Evolutionary conservation across 140 eudicot genomes (phyloP).

Genomic region (Senecio squalidus): DNA sequence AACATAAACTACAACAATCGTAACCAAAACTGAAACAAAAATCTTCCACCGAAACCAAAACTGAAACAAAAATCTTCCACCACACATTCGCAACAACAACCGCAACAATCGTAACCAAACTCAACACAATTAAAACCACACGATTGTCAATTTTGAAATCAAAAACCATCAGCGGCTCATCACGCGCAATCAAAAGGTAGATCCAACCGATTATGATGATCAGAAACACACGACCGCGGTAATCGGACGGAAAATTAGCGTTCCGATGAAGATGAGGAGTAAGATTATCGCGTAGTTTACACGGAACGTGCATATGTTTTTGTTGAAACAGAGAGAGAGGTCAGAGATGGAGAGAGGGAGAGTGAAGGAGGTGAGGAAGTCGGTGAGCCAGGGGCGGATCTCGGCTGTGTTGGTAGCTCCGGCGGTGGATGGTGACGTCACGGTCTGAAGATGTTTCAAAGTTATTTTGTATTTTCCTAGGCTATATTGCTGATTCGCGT

Average conservation of each 20-base stretch:
- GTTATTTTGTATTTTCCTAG: no score
- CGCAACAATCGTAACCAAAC: slow-evolving; percentile 21
- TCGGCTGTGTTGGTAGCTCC: slow-evolving; percentile 27
- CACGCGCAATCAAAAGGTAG: no score
- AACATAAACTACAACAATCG: slow-evolving; percentile 29
- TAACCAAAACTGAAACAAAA: no score
- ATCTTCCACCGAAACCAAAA: no score
- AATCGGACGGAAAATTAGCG: no score
- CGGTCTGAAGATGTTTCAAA: no score
- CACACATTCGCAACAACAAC: no score
- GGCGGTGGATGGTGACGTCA: slow-evolving; percentile 24
- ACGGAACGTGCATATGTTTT: slow-evolving; percentile 36
- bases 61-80: no score
- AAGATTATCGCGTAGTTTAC: slow-evolving; percentile 38
- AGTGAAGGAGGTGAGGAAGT: slow-evolving; percentile 38
- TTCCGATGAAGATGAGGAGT: no score
- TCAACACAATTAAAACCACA: slow-evolving; percentile 26
- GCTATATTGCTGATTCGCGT: no score
- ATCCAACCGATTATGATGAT: no score
- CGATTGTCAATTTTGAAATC: slow-evolving; percentile 40
- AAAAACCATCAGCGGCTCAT: slow-evolving; percentile 33
- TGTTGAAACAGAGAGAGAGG: no score
- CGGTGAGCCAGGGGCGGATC: slow-evolving; percentile 45
- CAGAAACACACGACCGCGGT: slow-evolving; percentile 27
- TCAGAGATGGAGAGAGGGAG: slow-evolving; percentile 41